Conservation (phyloP, 2,329 filamentous ascomycete species). For the Aspergillus intermedius region DNA sequence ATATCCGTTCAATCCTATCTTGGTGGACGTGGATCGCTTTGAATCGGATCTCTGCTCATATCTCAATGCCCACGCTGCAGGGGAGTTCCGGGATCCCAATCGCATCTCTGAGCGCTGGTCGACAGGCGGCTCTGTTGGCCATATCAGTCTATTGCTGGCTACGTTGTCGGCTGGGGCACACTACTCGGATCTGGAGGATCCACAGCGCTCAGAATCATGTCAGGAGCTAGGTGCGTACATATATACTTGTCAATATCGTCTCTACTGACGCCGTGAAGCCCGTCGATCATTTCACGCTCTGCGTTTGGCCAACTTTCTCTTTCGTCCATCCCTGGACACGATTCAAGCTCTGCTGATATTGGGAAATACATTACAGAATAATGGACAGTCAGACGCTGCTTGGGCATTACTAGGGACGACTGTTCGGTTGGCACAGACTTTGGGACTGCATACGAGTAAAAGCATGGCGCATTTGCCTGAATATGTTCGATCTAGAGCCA, state of each 20-base stretch:
- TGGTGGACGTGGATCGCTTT: constrained; percentile 24
- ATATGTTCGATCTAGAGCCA: constrained; percentile 17
- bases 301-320: constrained; percentile 53
- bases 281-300: constrained; percentile 44
- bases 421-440: constrained; percentile 26
- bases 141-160: constrained; percentile 24
- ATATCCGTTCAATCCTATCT: constrained; percentile 27
- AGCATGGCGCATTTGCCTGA: constrained; percentile 19
- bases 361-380: constrained; percentile 41
- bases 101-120: constrained; percentile 19
- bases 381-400: constrained; percentile 26
- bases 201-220: constrained; percentile 17
- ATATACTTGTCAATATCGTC: background rate
- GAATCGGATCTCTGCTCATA: constrained; percentile 25
- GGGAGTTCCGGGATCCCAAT: constrained; percentile 14
- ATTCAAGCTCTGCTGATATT: constrained; percentile 53
- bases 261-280: constrained; percentile 9
- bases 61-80: constrained; percentile 18
- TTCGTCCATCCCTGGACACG: constrained; percentile 49
- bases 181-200: constrained; percentile 24
- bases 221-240: constrained; percentile 17
- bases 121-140: constrained; percentile 19
- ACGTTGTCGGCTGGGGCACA: constrained; percentile 25
- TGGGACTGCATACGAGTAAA: constrained; percentile 34
- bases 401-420: constrained; percentile 27